Evolutionary conservation across 768 basidiomycete genomes (phyloP).

Genomic region (Suillus clintonianus): DNA sequence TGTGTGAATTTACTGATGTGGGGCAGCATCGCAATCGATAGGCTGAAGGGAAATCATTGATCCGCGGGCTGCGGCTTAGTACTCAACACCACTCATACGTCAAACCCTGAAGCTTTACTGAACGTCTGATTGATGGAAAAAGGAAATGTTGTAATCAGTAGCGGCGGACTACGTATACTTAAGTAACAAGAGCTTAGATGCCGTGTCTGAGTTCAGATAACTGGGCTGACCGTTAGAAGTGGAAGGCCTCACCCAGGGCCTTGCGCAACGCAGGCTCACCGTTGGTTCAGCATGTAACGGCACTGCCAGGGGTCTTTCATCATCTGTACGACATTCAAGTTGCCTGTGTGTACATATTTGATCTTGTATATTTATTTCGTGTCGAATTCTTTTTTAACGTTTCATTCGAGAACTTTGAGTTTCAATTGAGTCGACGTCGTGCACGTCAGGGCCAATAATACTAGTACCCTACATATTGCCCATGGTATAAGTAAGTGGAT

Average conservation of each 20-base stretch:
- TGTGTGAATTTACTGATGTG: too few species aligned
- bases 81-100: not conserved
- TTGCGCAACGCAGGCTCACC: not conserved
- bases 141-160: not conserved
- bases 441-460: not conserved
- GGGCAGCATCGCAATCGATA: constrained; percentile 68
- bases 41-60: constrained; percentile 59
- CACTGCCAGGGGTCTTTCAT: not conserved
- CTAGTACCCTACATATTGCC: not conserved
- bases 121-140: not conserved
- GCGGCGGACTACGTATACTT: not conserved
- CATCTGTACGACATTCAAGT: not conserved
- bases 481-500: not conserved
- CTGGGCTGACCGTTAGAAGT: too few species aligned
- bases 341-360: not conserved
- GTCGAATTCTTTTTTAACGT: not conserved
- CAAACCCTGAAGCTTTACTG: not conserved
- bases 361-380: not conserved
- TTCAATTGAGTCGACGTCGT: not conserved
- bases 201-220: not conserved
- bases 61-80: not conserved
- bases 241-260: not conserved
- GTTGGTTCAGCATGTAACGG: not conserved
- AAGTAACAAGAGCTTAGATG: not conserved
- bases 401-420: not conserved